Conservation (phyloP, 75 land plant genomes). For the Picea sitchensis region DNA sequence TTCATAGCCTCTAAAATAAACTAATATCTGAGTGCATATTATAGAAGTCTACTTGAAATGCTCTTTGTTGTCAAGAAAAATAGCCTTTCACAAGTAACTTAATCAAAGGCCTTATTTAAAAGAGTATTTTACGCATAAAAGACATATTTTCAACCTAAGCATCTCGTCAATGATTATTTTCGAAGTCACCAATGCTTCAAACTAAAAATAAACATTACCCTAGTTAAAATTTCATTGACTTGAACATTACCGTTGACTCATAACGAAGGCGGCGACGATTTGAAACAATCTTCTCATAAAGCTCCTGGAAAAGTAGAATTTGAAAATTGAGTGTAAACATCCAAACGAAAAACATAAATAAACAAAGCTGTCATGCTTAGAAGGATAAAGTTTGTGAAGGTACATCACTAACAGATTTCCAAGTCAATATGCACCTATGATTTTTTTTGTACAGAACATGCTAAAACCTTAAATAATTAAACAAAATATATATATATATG, state of each 20-base stretch:
- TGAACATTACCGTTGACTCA: constrained; percentile 69
- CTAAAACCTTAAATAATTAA: background rate
- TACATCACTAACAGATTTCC: background rate
- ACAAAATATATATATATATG: background rate
- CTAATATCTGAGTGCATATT: background rate
- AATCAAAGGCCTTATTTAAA: background rate
- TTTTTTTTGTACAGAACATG: background rate
- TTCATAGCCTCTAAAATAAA: too few relatives aligned
- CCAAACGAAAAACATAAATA: background rate
- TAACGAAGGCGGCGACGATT: constrained; percentile 49
- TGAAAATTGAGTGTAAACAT: background rate
- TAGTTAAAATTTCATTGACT: background rate
- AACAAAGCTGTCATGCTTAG: background rate
- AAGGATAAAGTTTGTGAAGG: background rate
- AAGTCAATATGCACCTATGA: background rate
- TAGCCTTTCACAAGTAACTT: too few relatives aligned
- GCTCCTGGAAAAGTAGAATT: constrained; percentile 37
- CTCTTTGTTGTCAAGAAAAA: too few relatives aligned
- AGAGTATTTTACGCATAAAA: background rate
- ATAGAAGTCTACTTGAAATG: background rate
- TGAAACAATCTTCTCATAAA: constrained; percentile 52
- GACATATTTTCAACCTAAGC: background rate
- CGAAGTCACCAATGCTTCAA: background rate
- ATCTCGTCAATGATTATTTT: background rate
- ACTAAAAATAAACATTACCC: background rate